Evolutionary conservation across 176 grass and related monocot species (phyloP).

Genomic region (Cenchrus fungigraminus): DNA sequence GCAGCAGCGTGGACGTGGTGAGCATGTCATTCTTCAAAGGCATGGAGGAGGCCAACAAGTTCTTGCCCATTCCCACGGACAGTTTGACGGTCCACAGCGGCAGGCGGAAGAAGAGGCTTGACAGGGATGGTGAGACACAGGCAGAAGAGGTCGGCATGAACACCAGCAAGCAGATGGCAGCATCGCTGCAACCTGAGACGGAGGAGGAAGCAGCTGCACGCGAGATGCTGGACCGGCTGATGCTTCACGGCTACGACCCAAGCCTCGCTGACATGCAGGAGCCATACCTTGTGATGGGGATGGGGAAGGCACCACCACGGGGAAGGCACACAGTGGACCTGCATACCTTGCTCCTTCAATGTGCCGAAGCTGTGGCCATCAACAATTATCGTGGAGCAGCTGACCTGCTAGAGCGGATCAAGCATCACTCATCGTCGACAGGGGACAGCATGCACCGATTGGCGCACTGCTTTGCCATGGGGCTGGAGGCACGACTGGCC

Average conservation of each 20-base stretch:
- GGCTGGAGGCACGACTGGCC: constrained; percentile 62
- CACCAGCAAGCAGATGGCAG: constrained; percentile 52
- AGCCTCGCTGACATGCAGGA: not conserved
- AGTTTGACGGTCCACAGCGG: not conserved
- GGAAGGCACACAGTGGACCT: not conserved
- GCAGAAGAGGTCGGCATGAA: not conserved
- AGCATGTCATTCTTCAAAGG: constrained; percentile 6
- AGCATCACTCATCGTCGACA: constrained; percentile 40
- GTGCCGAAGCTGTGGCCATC: constrained; percentile 37
- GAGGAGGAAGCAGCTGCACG: constrained; percentile 36
- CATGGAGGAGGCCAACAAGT: constrained; percentile 9
- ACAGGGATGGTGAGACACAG: constrained; percentile 36
- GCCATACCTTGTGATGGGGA: constrained; percentile 8
- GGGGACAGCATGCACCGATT: constrained; percentile 61
- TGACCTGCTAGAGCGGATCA: constrained; percentile 54
- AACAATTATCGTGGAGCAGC: constrained; percentile 40
- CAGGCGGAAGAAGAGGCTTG: constrained; percentile 11
- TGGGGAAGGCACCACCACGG: not conserved
- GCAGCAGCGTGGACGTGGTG: constrained; percentile 17
- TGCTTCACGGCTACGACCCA: not conserved
- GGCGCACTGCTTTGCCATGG: constrained; percentile 56
- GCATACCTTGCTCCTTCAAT: not conserved
- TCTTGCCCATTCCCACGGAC: not conserved
- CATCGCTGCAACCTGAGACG: not conserved
- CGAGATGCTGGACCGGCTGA: constrained; percentile 55